Conservation (phyloP, 176 grass and related monocot genomes). For the Triticum dicoccoides region DNA sequence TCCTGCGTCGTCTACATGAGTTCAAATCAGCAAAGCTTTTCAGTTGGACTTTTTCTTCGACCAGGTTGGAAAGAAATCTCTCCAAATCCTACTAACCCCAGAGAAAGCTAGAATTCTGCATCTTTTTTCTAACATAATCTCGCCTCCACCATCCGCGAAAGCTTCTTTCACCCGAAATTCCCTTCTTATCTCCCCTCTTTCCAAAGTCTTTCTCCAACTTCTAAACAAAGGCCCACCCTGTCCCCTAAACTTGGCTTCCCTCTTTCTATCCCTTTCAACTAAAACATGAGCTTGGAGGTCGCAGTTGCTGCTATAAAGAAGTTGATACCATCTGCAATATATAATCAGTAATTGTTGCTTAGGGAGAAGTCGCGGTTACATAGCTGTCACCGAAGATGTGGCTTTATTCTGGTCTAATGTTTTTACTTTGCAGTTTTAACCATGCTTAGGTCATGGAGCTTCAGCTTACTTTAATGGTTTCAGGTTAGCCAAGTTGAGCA, state of each 20-base stretch:
- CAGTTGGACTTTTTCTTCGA: conserved; percentile 44
- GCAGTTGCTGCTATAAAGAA: conserved; percentile 16
- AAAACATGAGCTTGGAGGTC: conserved; percentile 30
- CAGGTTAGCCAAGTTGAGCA: conserved; percentile 50
- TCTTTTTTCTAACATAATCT: conserved; percentile 51
- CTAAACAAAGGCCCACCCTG: conserved; percentile 67
- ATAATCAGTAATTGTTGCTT: conserved; percentile 22
- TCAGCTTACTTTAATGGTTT: conserved; percentile 45
- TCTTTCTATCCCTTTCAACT: conserved; percentile 47
- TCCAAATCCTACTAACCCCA: conserved; percentile 61
- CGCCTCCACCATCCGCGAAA: conserved; percentile 65
- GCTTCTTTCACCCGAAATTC: conserved; percentile 50
- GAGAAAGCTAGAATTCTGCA: conserved; percentile 44
- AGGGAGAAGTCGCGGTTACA: conserved; percentile 33
- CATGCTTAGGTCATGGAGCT: conserved; percentile 39
- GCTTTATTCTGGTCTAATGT: conserved; percentile 28
- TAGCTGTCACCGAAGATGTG: conserved; percentile 36
- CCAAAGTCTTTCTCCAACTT: conserved; percentile 60
- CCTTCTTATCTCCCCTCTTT: conserved; percentile 36
- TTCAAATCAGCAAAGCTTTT: conserved; percentile 49
- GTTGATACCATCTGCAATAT: conserved; percentile 19
- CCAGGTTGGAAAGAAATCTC: conserved; percentile 56
- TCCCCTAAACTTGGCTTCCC: conserved; percentile 37
- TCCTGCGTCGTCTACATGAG: conserved; percentile 34
- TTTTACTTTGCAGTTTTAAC: conserved; percentile 39